Evolutionary conservation across 2,329 filamentous ascomycete species (phyloP).

Genomic region (Hypomyces perniciosus): DNA sequence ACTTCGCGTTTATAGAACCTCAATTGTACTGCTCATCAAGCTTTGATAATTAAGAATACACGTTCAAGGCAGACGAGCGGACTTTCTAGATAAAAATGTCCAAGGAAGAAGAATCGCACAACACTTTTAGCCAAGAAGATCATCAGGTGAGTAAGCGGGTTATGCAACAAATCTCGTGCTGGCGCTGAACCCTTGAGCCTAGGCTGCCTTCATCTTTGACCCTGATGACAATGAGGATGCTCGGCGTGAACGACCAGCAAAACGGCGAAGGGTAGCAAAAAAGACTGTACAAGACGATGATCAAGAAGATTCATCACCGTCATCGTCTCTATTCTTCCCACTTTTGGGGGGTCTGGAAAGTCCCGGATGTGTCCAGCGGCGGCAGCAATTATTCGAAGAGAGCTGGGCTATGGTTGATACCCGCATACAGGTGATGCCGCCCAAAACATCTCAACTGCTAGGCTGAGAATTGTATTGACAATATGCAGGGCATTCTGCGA

Average conservation of each 20-base stretch:
- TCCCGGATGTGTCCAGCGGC: conserved; percentile 41
- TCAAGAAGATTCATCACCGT: conserved; percentile 2
- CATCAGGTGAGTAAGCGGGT: conserved; percentile 33
- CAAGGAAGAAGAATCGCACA: conserved; percentile 14
- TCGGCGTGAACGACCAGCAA: conserved; percentile 40
- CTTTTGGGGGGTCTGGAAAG: conserved; percentile 52
- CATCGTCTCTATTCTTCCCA: conserved; percentile 39
- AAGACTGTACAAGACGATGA: conserved; percentile 19
- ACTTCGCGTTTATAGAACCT: background rate
- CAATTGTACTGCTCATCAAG: background rate
- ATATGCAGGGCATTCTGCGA: conserved; percentile 45
- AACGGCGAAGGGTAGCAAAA: conserved; percentile 50
- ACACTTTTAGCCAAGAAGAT: conserved; percentile 35
- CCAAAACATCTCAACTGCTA: background rate
- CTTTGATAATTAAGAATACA: background rate
- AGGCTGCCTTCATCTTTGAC: conserved; percentile 60
- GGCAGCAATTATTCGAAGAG: conserved; percentile 54
- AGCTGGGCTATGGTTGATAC: conserved; percentile 60
- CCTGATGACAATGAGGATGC: conserved; percentile 36
- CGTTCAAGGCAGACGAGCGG: background rate
- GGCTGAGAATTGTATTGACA: background rate
- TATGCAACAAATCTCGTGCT: conserved; percentile 7
- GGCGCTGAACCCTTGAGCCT: conserved; percentile 4
- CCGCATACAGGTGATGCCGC: conserved; percentile 46
- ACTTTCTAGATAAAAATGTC: conserved; percentile 17